A percentile compares a stretch with the other conserved stretches of the same genome.
These are phyloP conservation scores for Ophiostoma montium DNA, from an alignment of 2,329 filamentous ascomycete species.

Conservation along the genomic window DNA sequence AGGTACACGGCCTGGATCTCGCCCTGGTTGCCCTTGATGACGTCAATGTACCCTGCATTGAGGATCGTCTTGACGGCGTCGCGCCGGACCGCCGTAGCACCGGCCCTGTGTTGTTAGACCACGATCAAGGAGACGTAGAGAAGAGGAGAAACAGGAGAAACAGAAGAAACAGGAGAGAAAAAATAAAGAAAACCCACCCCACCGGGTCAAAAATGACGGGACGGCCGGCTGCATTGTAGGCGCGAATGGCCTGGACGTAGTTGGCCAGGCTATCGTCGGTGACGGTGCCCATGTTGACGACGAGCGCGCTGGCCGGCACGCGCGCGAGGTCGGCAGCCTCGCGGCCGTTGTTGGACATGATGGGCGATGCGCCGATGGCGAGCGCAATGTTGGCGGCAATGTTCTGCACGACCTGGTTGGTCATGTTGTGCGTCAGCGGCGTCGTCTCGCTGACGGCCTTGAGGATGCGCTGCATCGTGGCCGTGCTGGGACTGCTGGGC, in stretches of 20 bases:
- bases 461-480: constrained; percentile 31
- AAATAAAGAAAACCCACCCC: constrained; percentile 35
- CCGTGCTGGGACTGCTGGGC: constrained; percentile 1
- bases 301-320: constrained; percentile 56
- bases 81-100: constrained; percentile 62
- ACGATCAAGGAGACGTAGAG: no score
- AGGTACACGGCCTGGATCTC: constrained; percentile 67
- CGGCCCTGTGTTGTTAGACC: constrained; percentile 37
- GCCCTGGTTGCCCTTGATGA: constrained; percentile 89
- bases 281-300: constrained; percentile 91
- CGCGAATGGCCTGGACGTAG: constrained; percentile 58
- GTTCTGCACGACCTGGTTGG: constrained; percentile 90
- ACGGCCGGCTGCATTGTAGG: constrained; percentile 65
- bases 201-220: constrained; percentile 83
- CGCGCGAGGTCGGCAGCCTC: constrained; percentile 71
- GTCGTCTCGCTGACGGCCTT: constrained; percentile 44
- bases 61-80: constrained; percentile 59
- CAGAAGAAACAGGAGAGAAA: not conserved
- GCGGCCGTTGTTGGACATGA: constrained; percentile 80
- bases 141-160: not conserved
- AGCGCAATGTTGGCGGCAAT: constrained; percentile 86
- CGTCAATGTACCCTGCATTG: constrained; percentile 59
- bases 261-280: constrained; percentile 60
- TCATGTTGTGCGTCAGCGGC: constrained; percentile 91
- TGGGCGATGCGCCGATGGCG: constrained; percentile 72